phyloP scores from a whole-genome alignment of 2,329 filamentous ascomycete genomes.

The Aspergillus tamarii region DNA sequence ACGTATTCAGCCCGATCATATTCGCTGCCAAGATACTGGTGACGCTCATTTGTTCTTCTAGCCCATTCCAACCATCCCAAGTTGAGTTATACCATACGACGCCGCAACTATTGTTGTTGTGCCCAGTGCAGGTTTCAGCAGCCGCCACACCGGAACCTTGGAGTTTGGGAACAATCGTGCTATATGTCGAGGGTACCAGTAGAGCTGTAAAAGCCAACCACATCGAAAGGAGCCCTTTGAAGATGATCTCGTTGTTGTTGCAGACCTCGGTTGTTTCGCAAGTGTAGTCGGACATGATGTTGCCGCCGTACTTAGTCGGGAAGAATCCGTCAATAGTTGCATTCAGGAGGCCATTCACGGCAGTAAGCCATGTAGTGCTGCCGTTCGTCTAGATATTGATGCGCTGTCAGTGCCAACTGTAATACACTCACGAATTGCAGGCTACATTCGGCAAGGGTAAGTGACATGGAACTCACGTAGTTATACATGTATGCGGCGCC shows the following conservation, averaged over 20 bases:
- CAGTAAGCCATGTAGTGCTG: constrained; percentile 56
- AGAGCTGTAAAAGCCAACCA: constrained; percentile 66
- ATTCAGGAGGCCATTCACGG: constrained; percentile 60
- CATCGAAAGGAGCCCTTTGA: constrained; percentile 72
- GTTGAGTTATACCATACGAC: constrained; percentile 61
- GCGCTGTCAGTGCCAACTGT: not conserved
- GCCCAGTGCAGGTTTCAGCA: constrained; percentile 63
- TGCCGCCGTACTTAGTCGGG: constrained; percentile 44
- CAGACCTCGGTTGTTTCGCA: constrained; percentile 67
- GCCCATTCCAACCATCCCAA: constrained; percentile 63
- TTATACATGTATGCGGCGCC: constrained; percentile 73
- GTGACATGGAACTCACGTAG: constrained; percentile 39
- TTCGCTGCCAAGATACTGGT: constrained; percentile 66
- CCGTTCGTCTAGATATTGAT: constrained; percentile 35
- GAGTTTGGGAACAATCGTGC: constrained; percentile 61
- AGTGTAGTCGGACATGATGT: constrained; percentile 65
- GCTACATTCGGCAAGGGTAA: not conserved
- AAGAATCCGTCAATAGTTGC: constrained; percentile 57
- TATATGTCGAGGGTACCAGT: constrained; percentile 61
- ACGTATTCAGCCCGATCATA: constrained; percentile 51
- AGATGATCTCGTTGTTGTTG: constrained; percentile 71
- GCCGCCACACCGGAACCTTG: constrained; percentile 62
- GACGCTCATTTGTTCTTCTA: constrained; percentile 71
- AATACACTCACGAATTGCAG: not conserved
- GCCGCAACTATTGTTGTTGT: constrained; percentile 63